Evolutionary conservation across 2,329 filamentous ascomycete species (phyloP), one percentile per base, ranked within the genome.

Genomic region (Fusarium veterinarium): DNA sequence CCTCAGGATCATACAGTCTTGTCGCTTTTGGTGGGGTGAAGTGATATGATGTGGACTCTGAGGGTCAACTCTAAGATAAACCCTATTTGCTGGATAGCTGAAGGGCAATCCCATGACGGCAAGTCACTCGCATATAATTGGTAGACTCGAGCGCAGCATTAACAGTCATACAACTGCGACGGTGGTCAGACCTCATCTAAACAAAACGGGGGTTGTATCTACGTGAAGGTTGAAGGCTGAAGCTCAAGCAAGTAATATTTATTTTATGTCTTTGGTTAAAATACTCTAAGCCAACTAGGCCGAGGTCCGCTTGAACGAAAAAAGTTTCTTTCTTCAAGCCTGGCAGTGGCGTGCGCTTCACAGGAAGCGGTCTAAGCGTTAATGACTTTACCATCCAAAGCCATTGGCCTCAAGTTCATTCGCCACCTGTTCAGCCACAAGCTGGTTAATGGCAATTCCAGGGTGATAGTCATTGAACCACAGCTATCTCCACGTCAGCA

Each of bases 391-490:
- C 71, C 71, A 73, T 25, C 65, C 55, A 7, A 53, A 61, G 0
- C 59, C 56, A 6, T 51, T 57, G 0, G 46, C 19, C 16, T 62
- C 20, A 0, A 73, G 38, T 0, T 60, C 38, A 16, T 72, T 74
- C 6, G 76, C 81, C 20, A 85, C 82, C 5, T 81, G 78, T n/a
- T 77, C 67, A 1, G 80, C 83, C 3, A 85, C 83, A 10, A 85
- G 76, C 57, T 75, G 74, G 60, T 85, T 81, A 13, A 85, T 85
- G 13, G 79, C 79, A 10, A 83, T 71, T 0, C 78, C 83, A 0
- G 83, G 83, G 38, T 85, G 83, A 40, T 85, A 85, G 37, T 83
- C 75, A 56, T 86, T 83, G 61, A 81, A 84, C 84, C 85, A 86
- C 38, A 86, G 59, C 78, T 79, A 41, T 23, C 14, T 0, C 0